Percentiles rank a stretch among this genome's conserved stretches.
These are phyloP conservation scores for Sordariomycetes sp. DNA, from an alignment of 2,329 filamentous ascomycete genomes.

Conservation along the genomic window DNA sequence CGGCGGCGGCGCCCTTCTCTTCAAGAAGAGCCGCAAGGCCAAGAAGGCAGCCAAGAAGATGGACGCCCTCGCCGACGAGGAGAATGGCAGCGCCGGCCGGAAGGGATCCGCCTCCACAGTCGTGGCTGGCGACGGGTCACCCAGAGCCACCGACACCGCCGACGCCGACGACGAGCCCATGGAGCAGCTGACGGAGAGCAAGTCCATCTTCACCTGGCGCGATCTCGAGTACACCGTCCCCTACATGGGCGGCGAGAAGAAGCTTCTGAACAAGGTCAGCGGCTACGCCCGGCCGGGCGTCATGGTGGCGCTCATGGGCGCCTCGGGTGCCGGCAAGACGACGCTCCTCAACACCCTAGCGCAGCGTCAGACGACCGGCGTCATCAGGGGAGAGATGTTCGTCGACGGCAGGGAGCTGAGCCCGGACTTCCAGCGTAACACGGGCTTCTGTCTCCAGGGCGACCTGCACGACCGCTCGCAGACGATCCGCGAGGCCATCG, in stretches of 20 bases:
- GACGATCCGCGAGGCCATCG: constrained; percentile 66
- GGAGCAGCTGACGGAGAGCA: not conserved
- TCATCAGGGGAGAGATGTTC: constrained; percentile 37
- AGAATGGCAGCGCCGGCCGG: constrained; percentile 29
- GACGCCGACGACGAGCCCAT: constrained; percentile 16
- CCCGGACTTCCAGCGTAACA: constrained; percentile 43
- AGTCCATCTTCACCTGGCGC: constrained; percentile 37
- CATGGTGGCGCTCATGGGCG: constrained; percentile 71
- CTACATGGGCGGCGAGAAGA: constrained; percentile 36
- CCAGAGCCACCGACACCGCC: constrained; percentile 23
- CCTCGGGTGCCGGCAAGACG: constrained; percentile 63
- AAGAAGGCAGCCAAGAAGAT: constrained; percentile 30
- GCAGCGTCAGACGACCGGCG: constrained; percentile 29
- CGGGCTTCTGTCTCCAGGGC: constrained; percentile 76
- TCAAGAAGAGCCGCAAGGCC: constrained; percentile 44
- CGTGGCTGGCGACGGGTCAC: constrained; percentile 31
- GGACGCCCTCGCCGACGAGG: constrained; percentile 39
- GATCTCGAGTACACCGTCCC: constrained; percentile 35
- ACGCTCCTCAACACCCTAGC: constrained; percentile 73
- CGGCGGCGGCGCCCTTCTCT: constrained; percentile 57
- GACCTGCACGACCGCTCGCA: constrained; percentile 72
- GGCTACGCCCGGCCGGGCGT: constrained; percentile 35
- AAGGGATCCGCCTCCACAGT: constrained; percentile 43
- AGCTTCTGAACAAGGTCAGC: constrained; percentile 7
- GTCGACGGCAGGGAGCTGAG: constrained; percentile 47